These are phyloP conservation scores for Cystofilobasidium ferigula DNA, from an alignment of 768 basidiomycete species.

Conservation along the genomic window DNA sequence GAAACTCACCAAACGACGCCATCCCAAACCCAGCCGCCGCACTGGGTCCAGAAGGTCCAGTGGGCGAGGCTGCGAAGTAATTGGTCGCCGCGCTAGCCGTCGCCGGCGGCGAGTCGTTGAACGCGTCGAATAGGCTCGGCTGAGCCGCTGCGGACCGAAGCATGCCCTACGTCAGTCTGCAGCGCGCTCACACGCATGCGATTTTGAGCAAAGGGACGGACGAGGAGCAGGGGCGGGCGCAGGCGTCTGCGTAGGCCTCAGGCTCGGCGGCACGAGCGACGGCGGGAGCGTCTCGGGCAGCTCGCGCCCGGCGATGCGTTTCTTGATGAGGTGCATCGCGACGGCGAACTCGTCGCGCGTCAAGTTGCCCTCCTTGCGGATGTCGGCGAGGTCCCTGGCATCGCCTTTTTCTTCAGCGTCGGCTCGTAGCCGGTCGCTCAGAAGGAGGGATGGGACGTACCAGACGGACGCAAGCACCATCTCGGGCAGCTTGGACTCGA, in stretches of 20 bases:
- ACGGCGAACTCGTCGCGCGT: slow-evolving; percentile 90
- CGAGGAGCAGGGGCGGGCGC: slow-evolving; percentile 40
- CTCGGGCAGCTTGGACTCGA: slow-evolving; percentile 73
- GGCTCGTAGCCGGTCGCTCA: background rate
- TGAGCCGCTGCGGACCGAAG: slow-evolving; percentile 12
- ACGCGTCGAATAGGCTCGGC: slow-evolving; percentile 27
- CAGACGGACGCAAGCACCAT: slow-evolving; percentile 81
- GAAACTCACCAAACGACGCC: slow-evolving; percentile 30
- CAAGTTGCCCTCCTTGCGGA: slow-evolving; percentile 73
- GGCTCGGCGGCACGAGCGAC: slow-evolving; percentile 68
- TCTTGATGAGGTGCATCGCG: slow-evolving; percentile 85
- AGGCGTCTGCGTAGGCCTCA: slow-evolving; percentile 45
- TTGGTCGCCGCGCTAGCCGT: slow-evolving; percentile 35
- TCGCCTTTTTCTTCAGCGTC: no score
- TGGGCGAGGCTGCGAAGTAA: slow-evolving; percentile 43
- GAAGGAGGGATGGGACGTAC: slow-evolving; percentile 45
- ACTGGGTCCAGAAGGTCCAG: slow-evolving; percentile 41
- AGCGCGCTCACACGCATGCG: slow-evolving; percentile 33
- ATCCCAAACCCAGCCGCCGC: slow-evolving; percentile 30
- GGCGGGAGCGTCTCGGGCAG: slow-evolving; percentile 54
- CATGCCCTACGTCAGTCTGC: slow-evolving; percentile 11
- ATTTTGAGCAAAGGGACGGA: slow-evolving; percentile 39
- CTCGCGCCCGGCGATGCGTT: slow-evolving; percentile 65
- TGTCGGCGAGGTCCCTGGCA: slow-evolving; percentile 80
- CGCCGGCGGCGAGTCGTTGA: slow-evolving; percentile 26